Evolutionary conservation across 2,329 filamentous ascomycete genomes (phyloP), one percentile per base, ranked within the genome.

Genomic region (Paraphoma chrysanthemicola): DNA sequence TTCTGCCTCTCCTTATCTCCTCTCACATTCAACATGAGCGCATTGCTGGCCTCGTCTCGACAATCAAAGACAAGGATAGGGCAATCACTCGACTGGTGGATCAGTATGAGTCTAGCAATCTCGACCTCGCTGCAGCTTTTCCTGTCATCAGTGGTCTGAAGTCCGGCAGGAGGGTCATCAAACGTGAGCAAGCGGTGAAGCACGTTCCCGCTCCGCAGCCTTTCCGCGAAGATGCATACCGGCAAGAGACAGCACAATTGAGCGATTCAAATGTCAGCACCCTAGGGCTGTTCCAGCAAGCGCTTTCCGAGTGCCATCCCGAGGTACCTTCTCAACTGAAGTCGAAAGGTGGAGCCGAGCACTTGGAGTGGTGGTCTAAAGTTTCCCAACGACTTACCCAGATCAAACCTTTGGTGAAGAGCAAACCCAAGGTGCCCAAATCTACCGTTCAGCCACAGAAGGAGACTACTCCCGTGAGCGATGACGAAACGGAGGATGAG

Each of bases 71-170:
- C 29, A 89, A 88, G 67, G 86, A 89, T 65, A 84, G 81, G 68
- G 80, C 85, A 16, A 83, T 89, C 48, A 77, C 77, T 7, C 86
- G 83, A 53, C 73, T 89, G 18, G 78, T 86, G 28, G 86, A 88
- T 64, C 83, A 85, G 57, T 79, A 87, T 47, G 85, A 87, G 62
- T 76, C 78, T 1, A 80, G 83, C 41, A 82, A 83, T 5, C 76
- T 85, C 45, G 85, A 87, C 63, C 69, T 88, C 6, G 81, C 80
- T 14, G 79, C 80, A 10, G 80, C 87, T 2, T 88, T 89, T 64
- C 86, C 86, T 5, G 80, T 81, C 18, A 79, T 81, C 17, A 77
- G 80, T 29, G 80, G 81, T 16, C 60, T 80, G 49, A 83, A 81
- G 49, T 63, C 73, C 23, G 75, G 77, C 38, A 77, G 79, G 47